phyloP scores from a whole-genome alignment of 1,284 basidiomycete genomes.

The Tremellales sp. region DNA sequence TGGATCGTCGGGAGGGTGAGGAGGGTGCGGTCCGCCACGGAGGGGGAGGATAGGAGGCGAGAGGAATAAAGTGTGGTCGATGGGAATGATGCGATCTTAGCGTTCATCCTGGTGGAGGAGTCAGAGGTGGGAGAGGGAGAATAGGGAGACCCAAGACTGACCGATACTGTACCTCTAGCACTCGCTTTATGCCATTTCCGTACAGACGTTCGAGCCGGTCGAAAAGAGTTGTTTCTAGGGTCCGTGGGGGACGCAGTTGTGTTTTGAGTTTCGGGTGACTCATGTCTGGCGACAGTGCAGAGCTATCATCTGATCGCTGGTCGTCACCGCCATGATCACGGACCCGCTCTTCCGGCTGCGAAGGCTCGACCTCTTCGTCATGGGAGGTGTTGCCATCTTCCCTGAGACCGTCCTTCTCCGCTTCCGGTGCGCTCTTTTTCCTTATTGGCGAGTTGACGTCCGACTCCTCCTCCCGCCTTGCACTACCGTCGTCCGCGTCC shows the following conservation, averaged over 20 bases:
- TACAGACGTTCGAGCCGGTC: conserved; percentile 85
- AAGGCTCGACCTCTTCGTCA: conserved; percentile 3
- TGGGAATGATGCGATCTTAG: conserved; percentile 80
- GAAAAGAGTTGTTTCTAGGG: conserved; percentile 85
- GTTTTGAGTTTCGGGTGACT: conserved; percentile 5
- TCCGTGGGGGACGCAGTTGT: conserved; percentile 60
- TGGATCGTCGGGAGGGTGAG: conserved; percentile 61
- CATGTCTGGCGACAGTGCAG: too few relatives aligned
- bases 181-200: conserved; percentile 73
- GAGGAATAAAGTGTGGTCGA: conserved; percentile 74
- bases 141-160: conserved; percentile 43
- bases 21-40: conserved; percentile 69
- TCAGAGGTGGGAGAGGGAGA: not conserved
- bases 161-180: conserved; percentile 85
- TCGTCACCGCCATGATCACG: not conserved
- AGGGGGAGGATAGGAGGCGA: conserved; percentile 65
- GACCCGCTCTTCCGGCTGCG: not conserved
- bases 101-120: conserved; percentile 66
- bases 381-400: not conserved
- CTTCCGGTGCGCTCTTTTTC: not conserved
- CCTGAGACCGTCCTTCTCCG: not conserved
- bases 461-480: not conserved
- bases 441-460: not conserved
- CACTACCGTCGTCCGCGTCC: conserved; percentile 5
- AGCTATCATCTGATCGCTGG: conserved; percentile 9